Evolutionary conservation across 1,139 yeast species (phyloP), one percentile per base, ranked within the genome.

Genomic region (Geotrichum macrosporum): DNA sequence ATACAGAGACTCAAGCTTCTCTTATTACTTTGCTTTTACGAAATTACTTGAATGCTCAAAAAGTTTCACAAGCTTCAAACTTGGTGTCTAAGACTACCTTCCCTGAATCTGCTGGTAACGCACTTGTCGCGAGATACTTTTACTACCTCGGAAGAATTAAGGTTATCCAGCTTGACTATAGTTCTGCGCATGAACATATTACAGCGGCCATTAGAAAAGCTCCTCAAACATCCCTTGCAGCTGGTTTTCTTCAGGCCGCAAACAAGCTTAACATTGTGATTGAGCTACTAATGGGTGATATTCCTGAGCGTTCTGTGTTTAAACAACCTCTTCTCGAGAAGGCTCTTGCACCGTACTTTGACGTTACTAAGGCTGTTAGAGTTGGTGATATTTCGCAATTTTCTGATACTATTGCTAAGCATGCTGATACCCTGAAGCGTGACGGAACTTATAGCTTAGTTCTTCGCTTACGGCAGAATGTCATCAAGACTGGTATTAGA

Each of bases 401-500:
- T 66, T 80, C 84, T 41, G 77, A 80, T 45, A 84, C 86, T n/a
- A 73, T 89, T 57, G 69, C 73, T 39, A 76, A 78, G 58, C 83
- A 81, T 63, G 85, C 81, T 56, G 68, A 68, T 1, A 72, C 68
- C 36, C 79, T 89, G 59, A 75, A 80, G 59, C 76, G 72, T 50
- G 98, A 94, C 66, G 89, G 85, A 48, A 86, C 82, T 58, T 86
- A 80, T 64, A 85, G 88, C 27, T 75, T 94, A 58, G 94, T 94
- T 44, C 75, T 87, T 43, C 79, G 98, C 63, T 76, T 94, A 60
- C 84, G 97, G 65, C 96, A 94, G 63, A 94, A 92, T 65, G 99
- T 94, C 54, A 92, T 94, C 67, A 94, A 92, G 70, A 89, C 99
- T 0, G 99, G 98, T 60, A 88, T 94, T 53, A 78, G 98, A 67